Evolutionary conservation across 129 eudicot genomes (phyloP).

Genomic region (Scalesia atractyloides): DNA sequence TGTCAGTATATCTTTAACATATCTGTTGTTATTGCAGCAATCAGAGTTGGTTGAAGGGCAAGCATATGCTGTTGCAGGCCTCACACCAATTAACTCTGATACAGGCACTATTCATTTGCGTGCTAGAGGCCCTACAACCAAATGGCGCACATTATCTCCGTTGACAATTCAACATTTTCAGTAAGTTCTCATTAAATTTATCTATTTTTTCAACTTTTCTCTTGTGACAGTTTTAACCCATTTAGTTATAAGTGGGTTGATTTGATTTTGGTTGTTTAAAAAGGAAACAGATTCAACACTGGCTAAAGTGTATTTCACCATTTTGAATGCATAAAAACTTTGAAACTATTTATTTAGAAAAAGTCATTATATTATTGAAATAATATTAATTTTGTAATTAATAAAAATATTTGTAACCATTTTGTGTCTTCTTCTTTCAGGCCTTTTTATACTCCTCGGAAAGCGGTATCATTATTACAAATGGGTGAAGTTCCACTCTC

Average conservation of each 20-base stretch:
- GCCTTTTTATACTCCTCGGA: conserved; percentile 73
- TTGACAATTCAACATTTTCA: conserved; percentile 42
- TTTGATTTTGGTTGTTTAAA: background rate
- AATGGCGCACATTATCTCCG: conserved; percentile 60
- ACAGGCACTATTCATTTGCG: conserved; percentile 61
- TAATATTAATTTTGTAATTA: background rate
- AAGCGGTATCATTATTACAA: conserved; percentile 49
- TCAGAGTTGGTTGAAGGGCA: conserved; percentile 69
- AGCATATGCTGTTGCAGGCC: conserved; percentile 70
- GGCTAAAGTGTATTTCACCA: background rate
- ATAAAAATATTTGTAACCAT: background rate
- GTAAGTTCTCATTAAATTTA: conserved; percentile 39
- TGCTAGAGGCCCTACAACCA: conserved; percentile 63
- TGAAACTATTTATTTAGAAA: background rate
- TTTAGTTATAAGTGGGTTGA: background rate
- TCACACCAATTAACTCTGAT: conserved; percentile 59
- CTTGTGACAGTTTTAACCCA: background rate
- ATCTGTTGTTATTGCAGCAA: conserved; percentile 36
- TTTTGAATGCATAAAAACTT: background rate
- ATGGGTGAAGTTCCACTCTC: conserved; percentile 69
- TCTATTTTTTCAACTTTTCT: background rate
- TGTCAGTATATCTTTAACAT: background rate
- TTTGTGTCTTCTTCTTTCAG: conserved; percentile 33
- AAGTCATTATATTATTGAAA: background rate
- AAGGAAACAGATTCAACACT: background rate